Evolutionary conservation across 2,329 filamentous ascomycete genomes (phyloP).

Genomic region (Exophiala alcalophila): DNA sequence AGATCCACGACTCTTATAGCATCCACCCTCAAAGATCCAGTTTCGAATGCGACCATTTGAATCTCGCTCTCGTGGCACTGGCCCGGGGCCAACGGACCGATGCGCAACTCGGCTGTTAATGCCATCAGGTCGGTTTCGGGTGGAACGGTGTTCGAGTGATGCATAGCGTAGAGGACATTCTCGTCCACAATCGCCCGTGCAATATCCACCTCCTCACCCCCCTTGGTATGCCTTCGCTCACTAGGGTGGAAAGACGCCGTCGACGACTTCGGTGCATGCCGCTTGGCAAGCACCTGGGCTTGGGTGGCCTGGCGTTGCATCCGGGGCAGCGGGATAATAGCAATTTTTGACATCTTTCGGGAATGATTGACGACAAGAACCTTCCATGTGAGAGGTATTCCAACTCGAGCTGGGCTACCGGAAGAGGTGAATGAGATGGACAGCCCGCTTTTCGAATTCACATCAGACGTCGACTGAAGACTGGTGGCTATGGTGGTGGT

Average conservation of each 20-base stretch:
- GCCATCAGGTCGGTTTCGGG: slow-evolving; percentile 55
- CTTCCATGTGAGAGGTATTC: slow-evolving; percentile 53
- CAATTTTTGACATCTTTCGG: slow-evolving; percentile 51
- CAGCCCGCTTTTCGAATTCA: slow-evolving; percentile 33
- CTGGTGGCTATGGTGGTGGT: slow-evolving; percentile 20
- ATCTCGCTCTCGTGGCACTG: slow-evolving; percentile 55
- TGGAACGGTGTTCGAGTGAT: slow-evolving; percentile 42
- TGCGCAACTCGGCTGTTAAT: slow-evolving; percentile 56
- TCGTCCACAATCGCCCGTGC: slow-evolving; percentile 57
- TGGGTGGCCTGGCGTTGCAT: slow-evolving; percentile 33
- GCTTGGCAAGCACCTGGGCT: slow-evolving; percentile 28
- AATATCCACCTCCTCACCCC: slow-evolving; percentile 33
- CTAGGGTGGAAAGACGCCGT: slow-evolving; percentile 41
- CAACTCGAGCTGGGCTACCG: slow-evolving; percentile 45
- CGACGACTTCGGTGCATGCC: slow-evolving; percentile 45
- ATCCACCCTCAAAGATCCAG: slow-evolving; percentile 33
- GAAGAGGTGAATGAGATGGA: slow-evolving; percentile 57
- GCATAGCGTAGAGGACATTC: slow-evolving; percentile 55
- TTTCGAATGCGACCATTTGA: slow-evolving; percentile 40
- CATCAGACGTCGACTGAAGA: slow-evolving; percentile 11
- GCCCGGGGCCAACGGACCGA: slow-evolving; percentile 38
- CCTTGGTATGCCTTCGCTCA: slow-evolving; percentile 23
- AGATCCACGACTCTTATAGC: slow-evolving; percentile 31
- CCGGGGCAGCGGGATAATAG: slow-evolving; percentile 51
- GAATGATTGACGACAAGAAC: slow-evolving; percentile 61